A percentile compares a stretch with the other conserved stretches of the same genome.
Conservation (phyloP, 768 basidiomycete species). For the Lentinula sp. region DNA sequence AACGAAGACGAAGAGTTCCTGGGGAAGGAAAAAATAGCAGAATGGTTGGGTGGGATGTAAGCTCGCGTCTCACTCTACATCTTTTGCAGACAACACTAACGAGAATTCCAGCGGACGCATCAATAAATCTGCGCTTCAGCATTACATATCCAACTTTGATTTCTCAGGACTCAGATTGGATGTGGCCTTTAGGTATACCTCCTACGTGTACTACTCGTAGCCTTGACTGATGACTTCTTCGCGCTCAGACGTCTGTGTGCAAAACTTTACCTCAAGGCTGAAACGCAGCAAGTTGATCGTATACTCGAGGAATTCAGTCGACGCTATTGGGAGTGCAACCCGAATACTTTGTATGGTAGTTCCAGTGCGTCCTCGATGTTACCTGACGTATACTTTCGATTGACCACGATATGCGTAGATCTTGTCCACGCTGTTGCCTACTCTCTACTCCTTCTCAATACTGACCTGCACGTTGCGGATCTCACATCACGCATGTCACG, state of each 20-base stretch:
- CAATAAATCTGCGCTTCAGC: slow-evolving; percentile 67
- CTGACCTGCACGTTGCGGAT: slow-evolving; percentile 95
- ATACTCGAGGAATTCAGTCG: slow-evolving; percentile 90
- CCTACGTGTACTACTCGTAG: neutral
- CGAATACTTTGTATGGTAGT: slow-evolving; percentile 71
- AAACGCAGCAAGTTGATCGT: slow-evolving; percentile 97
- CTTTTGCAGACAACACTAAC: neutral
- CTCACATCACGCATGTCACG: slow-evolving; percentile 86
- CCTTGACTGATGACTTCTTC: neutral
- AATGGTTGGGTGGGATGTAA: slow-evolving; percentile 91
- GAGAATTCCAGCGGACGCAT: slow-evolving; percentile 51
- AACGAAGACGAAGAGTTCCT: slow-evolving; percentile 82
- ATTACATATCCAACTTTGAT: slow-evolving; percentile 89
- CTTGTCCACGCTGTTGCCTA: slow-evolving; percentile 95
- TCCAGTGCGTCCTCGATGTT: slow-evolving; percentile 52
- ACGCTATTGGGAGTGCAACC: slow-evolving; percentile 91
- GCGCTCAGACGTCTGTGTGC: slow-evolving; percentile 70
- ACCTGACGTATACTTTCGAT: neutral
- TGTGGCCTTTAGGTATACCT: slow-evolving; percentile 74
- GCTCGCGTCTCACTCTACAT: slow-evolving; percentile 25
- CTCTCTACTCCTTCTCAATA: slow-evolving; percentile 90
- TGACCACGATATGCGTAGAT: slow-evolving; percentile 35
- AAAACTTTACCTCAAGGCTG: slow-evolving; percentile 90
- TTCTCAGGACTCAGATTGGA: slow-evolving; percentile 80
- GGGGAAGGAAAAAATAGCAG: slow-evolving; percentile 87